Base-by-base conservation (phyloP, 2,329 filamentous ascomycete species). In the Curvularia verruculosa region DNA sequence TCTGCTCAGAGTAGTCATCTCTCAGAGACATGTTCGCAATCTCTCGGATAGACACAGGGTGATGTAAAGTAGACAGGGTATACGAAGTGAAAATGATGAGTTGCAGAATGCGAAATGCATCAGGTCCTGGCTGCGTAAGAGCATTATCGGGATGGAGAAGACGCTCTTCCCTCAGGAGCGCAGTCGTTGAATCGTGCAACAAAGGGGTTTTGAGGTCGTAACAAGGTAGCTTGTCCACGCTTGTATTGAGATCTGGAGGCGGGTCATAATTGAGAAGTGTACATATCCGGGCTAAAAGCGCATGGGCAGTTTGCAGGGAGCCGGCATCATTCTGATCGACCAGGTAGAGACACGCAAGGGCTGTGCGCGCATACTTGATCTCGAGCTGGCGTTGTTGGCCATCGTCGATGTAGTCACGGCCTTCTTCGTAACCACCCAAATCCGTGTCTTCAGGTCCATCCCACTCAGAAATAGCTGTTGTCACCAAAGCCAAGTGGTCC, bases 401-500 rank as follows among this genome's bases (percentile, higher is more conserved):
- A 46, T 90, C 86, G 46, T 84, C 82, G 47, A 91, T 72, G 77
- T 85, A 85, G 46, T 81, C 74, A 2, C 79, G 79, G 7, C 74
- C 74, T 26, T 78, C 76, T 39, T 83, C 82, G 63, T 83, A 85
- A 12, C 83, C 84, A 3, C 87, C 88, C 4, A 91, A 72, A 63
- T 92, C 88, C 45, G 89, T 82, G 68, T 93, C 90, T 6, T 80
- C 79, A 0, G 89, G 89, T 0, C 90, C 90, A 65, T 88, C 85
- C 90, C 90, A 94, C 61, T 89, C 84, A 58, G 87, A 83, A 31
- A 92, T 79, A 7, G 84, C 86, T 47, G 82, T 81, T 29, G 87
- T 80, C n/a, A 85, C 84, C n/a, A 87, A 78, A 24, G 75, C 78
- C 82, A 91, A 89, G 15, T 86, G 83, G 19, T 79, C 80, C 3